Base-by-base conservation (phyloP, 116 monocot genomes). In the Zostera marina region DNA sequence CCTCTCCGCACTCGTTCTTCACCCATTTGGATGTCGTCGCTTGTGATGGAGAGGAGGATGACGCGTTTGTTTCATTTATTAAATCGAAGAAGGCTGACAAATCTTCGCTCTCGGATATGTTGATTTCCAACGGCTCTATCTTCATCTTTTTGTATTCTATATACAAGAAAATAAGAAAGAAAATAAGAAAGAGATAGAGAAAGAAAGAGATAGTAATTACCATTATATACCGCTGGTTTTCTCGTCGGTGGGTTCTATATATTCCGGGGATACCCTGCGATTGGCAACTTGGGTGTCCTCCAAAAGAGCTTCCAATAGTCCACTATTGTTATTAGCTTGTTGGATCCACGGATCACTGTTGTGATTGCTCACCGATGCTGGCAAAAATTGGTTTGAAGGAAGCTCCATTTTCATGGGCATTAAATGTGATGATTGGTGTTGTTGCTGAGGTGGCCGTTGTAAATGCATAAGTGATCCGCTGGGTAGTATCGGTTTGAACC, bases 341-440 rank as follows among this genome's bases (percentile, higher is more conserved):
- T 8, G 13, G 40, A 17, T 8, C 53, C 17, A 54, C 9, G 40
- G 44, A 42, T 54, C 62, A 5, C 32, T 32, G 23, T 20, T 26
- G 14, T 9, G 58, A 17, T 39, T 63, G 22, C 19, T 22, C n/a
- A 52, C 41, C 21, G 15, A 24, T 22, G 51, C 14, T 8, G 66
- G 44, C 53, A 66, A 61, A 32, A 70, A 53, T 76, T 83, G 83
- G 83, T 16, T 73, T 65, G 83, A 83, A 83, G 76, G 79, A 73
- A 76, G 76, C 78, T 79, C 79, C 61, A 62, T 65, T 46, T 69
- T 65, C 23, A 70, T 40, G 23, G 49, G 20, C 8, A n/a, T n/a
- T n/a, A 51, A 51, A 19, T 16, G 49, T 21, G 9, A 51, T 51
- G 16, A 16, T 51, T 51, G 49, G 17, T 51, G 49, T 17, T 9